A percentile compares a stretch with the other conserved stretches of the same genome.
phyloP scores from a whole-genome alignment of 176 grass and related monocot species.

The Lolium multiflorum region DNA sequence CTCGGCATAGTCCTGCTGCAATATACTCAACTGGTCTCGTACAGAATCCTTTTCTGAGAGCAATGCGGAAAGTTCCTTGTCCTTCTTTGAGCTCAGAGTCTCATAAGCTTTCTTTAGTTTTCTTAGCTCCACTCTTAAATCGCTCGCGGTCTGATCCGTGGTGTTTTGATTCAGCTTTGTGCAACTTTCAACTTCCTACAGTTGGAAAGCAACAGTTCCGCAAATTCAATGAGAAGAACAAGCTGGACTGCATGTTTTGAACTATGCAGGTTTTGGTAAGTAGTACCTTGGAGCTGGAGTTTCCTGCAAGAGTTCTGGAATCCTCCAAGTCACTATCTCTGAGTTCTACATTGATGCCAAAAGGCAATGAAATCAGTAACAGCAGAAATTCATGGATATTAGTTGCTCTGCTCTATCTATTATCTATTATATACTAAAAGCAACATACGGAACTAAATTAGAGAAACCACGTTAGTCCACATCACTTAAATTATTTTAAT shows the following conservation, averaged over 20 bases:
- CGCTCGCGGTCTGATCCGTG: background rate
- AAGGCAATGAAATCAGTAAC: background rate
- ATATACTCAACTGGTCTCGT: constrained; percentile 56
- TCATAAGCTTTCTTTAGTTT: constrained; percentile 60
- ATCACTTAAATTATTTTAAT: too few species aligned
- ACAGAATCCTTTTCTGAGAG: constrained; percentile 51
- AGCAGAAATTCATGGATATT: background rate
- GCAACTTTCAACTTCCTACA: constrained; percentile 27
- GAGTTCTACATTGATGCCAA: background rate
- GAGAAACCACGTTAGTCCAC: too few species aligned
- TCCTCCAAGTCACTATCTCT: background rate
- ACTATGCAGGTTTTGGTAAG: background rate
- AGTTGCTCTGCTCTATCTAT: too few species aligned
- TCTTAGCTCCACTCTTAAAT: constrained; percentile 40
- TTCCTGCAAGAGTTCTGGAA: background rate
- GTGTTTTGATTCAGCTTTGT: background rate
- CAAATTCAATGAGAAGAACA: background rate
- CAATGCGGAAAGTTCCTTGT: constrained; percentile 52
- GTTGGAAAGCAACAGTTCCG: constrained; percentile 17
- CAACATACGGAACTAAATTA: too few species aligned
- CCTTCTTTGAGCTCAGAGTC: constrained; percentile 49
- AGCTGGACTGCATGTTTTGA: background rate
- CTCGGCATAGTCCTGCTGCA: constrained; percentile 42
- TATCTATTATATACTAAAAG: too few species aligned
- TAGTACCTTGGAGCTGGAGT: too few species aligned